Percentiles rank a stretch among this genome's conserved stretches.
Evolutionary conservation across 257 asterid species (phyloP).

Genomic region (Apocynum venetum): DNA sequence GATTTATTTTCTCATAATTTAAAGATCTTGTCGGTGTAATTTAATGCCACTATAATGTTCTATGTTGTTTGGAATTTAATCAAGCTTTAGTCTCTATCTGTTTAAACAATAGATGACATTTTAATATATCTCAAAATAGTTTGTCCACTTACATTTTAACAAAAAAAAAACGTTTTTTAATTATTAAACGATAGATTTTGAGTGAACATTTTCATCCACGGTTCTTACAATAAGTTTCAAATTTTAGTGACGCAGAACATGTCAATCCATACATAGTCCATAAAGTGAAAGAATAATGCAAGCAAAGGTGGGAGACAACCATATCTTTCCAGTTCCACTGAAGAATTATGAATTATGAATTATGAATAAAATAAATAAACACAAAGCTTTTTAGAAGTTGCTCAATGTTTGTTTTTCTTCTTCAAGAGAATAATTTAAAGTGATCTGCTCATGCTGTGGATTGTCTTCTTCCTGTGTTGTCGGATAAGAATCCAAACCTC

Average conservation of each 20-base stretch:
- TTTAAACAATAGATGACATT: too few relatives aligned
- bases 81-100: too few relatives aligned
- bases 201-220: too few relatives aligned
- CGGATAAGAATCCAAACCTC: conserved; percentile 13
- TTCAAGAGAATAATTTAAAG: not conserved
- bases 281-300: conserved; percentile 5
- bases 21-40: too few relatives aligned
- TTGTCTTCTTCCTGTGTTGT: conserved; percentile 16
- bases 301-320: conserved; percentile 8
- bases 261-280: not conserved
- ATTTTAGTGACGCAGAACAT: not conserved
- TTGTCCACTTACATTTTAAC: too few relatives aligned
- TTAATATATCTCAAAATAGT: too few relatives aligned
- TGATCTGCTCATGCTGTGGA: not conserved
- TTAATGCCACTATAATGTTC: too few relatives aligned
- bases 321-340: not conserved
- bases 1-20: too few relatives aligned
- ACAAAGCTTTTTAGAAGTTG: not conserved
- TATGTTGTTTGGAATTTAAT: too few relatives aligned
- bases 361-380: not conserved
- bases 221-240: too few relatives aligned
- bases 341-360: conserved; percentile 1
- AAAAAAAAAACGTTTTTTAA: too few relatives aligned
- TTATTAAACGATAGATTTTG: too few relatives aligned
- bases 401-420: not conserved